Base-by-base conservation (phyloP, 2,329 filamentous ascomycete genomes). In the Aspergillus uvarum region DNA sequence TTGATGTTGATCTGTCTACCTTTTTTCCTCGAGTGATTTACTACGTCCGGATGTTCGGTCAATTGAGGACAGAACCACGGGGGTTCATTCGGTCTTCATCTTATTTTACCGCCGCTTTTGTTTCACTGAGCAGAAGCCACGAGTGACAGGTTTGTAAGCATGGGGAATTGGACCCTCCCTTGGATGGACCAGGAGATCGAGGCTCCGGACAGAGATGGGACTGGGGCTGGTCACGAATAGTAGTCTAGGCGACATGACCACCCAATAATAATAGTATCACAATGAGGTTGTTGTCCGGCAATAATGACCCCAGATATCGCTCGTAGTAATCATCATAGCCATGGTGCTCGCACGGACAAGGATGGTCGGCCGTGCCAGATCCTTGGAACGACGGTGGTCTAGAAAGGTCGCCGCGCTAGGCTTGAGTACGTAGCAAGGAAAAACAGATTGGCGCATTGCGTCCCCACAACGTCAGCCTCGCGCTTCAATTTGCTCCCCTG, bases 361-460 rank as follows among this genome's bases (percentile, higher is more conserved):
- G 58, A 49, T 55, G 53, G 53, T 44, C 42, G 50, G 49, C 31
- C 38, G 55, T 57, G 48, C 56, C 60, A 60, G 63, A 63, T 63
- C 65, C 62, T 47, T 65, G 65, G 60, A 65, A 64, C 60, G 61
- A 54, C 59, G 61, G 58, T 52, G 63, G 63, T 59, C 59, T 61
- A 61, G 59, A 62, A 64, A 62, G 59, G 62, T 48, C 55, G 50
- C 54, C 47, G 50, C 49, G 47, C 49, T 63, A 57, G 58, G 53
- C 53, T 47, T 22, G 35, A 58, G 51, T 22, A 38, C 21, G 21
- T 31, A 47, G 53, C 53, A 55, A 44, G 38, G 16, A 44, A 19
- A 44, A 19, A 44, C 14, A 16, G 14, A 44, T 16, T 19, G 38
- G 6, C 38, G 38, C 14, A 44, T 35, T 24, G 54, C 48, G 44